phyloP scores from a whole-genome alignment of 75 land plant species.

The Azolla pinnata region DNA sequence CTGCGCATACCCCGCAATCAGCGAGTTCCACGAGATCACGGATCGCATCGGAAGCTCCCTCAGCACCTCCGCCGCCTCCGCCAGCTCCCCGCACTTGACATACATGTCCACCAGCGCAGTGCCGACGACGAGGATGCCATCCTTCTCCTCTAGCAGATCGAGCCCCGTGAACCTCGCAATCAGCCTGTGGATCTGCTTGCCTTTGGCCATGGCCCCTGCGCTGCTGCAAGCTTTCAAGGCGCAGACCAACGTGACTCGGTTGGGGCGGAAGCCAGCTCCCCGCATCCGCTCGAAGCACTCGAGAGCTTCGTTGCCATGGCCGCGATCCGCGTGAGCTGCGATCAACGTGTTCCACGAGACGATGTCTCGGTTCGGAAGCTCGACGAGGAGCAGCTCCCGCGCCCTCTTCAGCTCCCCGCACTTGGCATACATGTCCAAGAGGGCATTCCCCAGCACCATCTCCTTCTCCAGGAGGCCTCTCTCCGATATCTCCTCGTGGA shows the following conservation, averaged over 20 bases:
- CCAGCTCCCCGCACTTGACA: conserved; percentile 47
- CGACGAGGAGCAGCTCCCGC: conserved; percentile 31
- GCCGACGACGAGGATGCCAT: too few relatives aligned
- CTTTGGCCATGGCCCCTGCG: conserved; percentile 27
- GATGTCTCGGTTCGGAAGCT: conserved; percentile 27
- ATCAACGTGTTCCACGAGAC: conserved; percentile 61
- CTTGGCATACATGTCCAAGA: conserved; percentile 62
- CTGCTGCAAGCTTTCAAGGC: conserved; percentile 43
- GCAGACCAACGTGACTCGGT: background rate
- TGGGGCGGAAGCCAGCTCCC: background rate
- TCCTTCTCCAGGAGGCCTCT: conserved; percentile 34
- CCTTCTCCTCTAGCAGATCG: conserved; percentile 15
- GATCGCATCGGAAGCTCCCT: conserved; percentile 17
- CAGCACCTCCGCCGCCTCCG: conserved; percentile 35
- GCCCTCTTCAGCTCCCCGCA: conserved; percentile 32
- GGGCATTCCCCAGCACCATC: conserved; percentile 42
- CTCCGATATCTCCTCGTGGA: conserved; percentile 37
- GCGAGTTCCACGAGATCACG: conserved; percentile 51
- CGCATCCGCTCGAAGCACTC: conserved; percentile 37
- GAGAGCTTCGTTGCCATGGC: conserved; percentile 24
- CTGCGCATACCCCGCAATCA: conserved; percentile 50
- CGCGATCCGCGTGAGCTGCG: conserved; percentile 38
- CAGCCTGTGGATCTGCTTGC: conserved; percentile 46
- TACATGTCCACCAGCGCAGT: conserved; percentile 56
- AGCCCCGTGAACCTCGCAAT: conserved; percentile 34